Percentiles rank a stretch among this genome's conserved stretches.
These are phyloP conservation scores for Nissolia schottii DNA, from an alignment of 306 rosid genomes.

Conservation along the genomic window DNA sequence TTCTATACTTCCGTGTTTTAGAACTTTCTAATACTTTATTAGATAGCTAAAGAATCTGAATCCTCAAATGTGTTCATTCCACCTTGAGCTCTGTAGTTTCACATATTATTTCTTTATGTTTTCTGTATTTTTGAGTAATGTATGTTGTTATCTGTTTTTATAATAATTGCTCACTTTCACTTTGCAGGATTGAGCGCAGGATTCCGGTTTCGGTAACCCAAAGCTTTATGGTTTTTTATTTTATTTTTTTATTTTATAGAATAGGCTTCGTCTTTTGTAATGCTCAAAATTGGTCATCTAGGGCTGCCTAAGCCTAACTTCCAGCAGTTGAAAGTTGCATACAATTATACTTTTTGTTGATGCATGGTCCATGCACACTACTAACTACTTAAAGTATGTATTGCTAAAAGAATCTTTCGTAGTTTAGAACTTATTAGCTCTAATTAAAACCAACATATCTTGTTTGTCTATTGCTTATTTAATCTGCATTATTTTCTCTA, in stretches of 20 bases:
- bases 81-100: neutral
- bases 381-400: neutral
- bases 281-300: too few species aligned
- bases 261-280: too few species aligned
- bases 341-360: too few species aligned
- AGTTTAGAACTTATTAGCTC: neutral
- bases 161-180: neutral
- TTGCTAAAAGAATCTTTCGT: neutral
- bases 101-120: neutral
- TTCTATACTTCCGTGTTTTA: too few species aligned
- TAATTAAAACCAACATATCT: neutral
- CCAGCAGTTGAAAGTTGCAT: too few species aligned
- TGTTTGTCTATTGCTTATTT: too few species aligned
- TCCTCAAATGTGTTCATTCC: neutral
- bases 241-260: too few species aligned
- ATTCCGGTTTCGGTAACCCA: conserved; percentile 16
- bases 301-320: too few species aligned
- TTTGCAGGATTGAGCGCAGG: conserved; percentile 43
- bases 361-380: neutral
- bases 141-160: neutral
- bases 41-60: neutral
- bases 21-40: neutral
- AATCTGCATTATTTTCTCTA: neutral
- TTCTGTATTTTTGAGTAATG: neutral
- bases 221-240: conserved; percentile 36